Base-by-base conservation (phyloP, 257 asterid species). In the Scutellaria galericulata region DNA sequence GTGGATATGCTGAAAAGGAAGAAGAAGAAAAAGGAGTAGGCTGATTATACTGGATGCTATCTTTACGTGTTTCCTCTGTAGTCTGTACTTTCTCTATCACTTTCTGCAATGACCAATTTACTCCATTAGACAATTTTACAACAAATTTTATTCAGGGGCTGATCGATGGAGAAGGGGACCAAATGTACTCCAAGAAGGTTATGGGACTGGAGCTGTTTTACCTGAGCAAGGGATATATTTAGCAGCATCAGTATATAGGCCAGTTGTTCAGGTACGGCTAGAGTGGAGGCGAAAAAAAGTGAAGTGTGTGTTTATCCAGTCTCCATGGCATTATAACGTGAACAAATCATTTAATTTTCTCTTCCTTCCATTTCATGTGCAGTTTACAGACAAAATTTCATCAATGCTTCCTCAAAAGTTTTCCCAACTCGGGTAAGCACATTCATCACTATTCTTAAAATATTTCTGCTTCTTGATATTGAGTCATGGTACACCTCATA, bases 221-320 rank as follows among this genome's bases (percentile, higher is more conserved):
- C 96, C 97, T 39, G 99, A 95, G 85, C 99, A 88, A 83, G 99
- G 99, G 68, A 87, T 95, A 71, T 95, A 95, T 83, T 80, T 95
- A 79, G 96, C 97, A 42, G 97, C 99, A 82, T 92, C 99, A 46
- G 84, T 95, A 52, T 95, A 92, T 78, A 88, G 99, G 71, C 99
- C 99, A 56, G 97, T 92, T 75, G 87, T 86, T 73, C 97, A 95
- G 99, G 99, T 95, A 80, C 68, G 79, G 63, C 58, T 67, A 54
- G 44, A 46, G 52, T 52, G 57, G 71, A 75, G 61, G 73, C 66
- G 5, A 64, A 74, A 57, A 63, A 71, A 68, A 73, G 71, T 63
- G 48, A 63, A 60, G 47, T 51, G 59, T 42, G 4, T 31, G 39
- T 55, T 71, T 56, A 50, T 52, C 31, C 40, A 7, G 71, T 47